Evolutionary conservation across 768 basidiomycete genomes (phyloP).

Genomic region (Panellus pusillus): DNA sequence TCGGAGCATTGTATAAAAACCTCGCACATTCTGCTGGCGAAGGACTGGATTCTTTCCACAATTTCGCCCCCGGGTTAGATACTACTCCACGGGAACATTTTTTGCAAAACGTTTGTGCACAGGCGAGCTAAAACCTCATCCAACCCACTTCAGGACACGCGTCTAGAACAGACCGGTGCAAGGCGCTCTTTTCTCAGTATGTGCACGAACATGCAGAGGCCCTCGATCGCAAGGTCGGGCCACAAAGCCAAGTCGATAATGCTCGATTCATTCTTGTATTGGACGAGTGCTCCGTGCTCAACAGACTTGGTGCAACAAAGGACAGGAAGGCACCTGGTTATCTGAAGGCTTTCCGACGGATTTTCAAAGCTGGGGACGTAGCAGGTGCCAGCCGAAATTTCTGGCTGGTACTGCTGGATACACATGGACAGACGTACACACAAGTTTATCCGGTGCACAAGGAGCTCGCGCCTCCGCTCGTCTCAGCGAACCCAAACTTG

Average conservation of each 20-base stretch:
- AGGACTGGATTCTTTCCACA: not conserved
- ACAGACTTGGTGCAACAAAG: not conserved
- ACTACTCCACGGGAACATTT: not conserved
- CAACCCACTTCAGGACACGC: not conserved
- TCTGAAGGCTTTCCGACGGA: not conserved
- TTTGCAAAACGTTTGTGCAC: not conserved
- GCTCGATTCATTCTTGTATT: not conserved
- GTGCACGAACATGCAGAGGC: not conserved
- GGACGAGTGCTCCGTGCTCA: conserved; percentile 1
- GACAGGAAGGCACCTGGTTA: not conserved
- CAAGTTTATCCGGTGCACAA: too few relatives aligned
- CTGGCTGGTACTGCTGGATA: not conserved
- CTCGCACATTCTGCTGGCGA: not conserved
- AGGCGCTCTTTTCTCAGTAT: not conserved
- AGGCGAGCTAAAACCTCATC: not conserved
- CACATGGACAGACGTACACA: not conserved
- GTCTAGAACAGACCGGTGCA: not conserved
- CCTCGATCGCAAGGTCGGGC: not conserved
- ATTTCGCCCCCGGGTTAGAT: not conserved
- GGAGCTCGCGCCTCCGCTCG: not conserved
- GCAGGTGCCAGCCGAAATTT: not conserved
- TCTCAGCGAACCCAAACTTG: not conserved
- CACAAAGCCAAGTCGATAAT: not conserved
- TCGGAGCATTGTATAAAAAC: not conserved
- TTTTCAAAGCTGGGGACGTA: not conserved